A percentile compares a stretch with the other conserved stretches of the same genome.
Conservation (phyloP, 441 rosid species). For the Pelargonium citronellum region DNA sequence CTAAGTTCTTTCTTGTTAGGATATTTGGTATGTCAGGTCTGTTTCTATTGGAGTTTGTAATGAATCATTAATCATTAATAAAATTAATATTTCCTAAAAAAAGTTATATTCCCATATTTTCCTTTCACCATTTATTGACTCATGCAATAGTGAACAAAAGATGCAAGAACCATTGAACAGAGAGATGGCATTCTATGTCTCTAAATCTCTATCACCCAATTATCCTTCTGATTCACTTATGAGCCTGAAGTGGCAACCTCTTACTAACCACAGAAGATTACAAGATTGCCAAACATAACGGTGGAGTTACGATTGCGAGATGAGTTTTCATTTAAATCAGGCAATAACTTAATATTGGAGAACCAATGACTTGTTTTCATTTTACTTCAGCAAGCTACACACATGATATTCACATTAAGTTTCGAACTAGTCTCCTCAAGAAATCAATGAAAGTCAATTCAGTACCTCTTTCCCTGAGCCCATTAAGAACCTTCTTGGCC, state of each 20-base stretch:
- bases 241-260: not conserved
- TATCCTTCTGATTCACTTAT: not conserved
- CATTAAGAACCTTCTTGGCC: slow-evolving; percentile 61
- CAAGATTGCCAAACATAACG: not conserved
- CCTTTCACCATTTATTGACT: no score
- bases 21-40: no score
- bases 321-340: not conserved
- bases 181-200: no score
- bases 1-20: no score
- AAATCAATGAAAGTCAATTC: not conserved
- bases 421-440: not conserved
- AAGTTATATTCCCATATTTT: no score
- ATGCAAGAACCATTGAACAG: no score
- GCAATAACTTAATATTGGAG: not conserved
- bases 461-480: slow-evolving; percentile 55
- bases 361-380: not conserved
- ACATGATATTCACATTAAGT: no score
- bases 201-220: no score
- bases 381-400: not conserved
- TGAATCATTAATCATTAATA: no score
- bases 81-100: no score
- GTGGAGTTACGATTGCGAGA: not conserved
- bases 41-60: no score
- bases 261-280: not conserved
- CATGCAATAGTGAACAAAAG: no score